These are phyloP conservation scores for Diaporthe sp. DNA, from an alignment of 2,329 filamentous ascomycete species.

Conservation along the genomic window DNA sequence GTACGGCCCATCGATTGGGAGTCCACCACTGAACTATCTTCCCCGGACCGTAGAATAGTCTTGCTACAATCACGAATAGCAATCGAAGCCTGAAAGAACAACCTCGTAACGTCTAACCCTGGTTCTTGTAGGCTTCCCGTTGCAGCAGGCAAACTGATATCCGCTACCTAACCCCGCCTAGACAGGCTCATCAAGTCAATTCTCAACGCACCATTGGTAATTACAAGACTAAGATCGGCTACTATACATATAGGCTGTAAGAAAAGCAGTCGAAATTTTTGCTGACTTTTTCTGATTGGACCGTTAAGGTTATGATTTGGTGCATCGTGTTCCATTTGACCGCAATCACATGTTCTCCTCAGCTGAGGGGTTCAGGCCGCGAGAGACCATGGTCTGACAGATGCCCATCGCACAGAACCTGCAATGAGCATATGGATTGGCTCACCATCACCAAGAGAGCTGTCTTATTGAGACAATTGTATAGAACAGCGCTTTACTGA, in stretches of 20 bases:
- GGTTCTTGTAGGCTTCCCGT: not conserved
- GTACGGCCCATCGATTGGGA: not conserved
- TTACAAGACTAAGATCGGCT: not conserved
- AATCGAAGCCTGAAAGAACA: not conserved
- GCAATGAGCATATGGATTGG: too few species aligned
- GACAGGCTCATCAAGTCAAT: not conserved
- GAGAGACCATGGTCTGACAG: too few species aligned
- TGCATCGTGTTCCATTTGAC: not conserved
- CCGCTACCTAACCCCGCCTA: not conserved
- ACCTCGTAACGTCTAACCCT: too few species aligned
- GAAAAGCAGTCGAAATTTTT: not conserved
- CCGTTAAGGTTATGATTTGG: not conserved
- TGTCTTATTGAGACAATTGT: not conserved
- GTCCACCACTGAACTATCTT: too few species aligned
- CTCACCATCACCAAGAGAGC: fast-evolving
- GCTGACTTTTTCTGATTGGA: not conserved
- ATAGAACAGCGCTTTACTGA: too few species aligned
- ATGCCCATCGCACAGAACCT: too few species aligned
- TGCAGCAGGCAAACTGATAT: not conserved
- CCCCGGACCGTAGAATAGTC: not conserved
- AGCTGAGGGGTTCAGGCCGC: not conserved
- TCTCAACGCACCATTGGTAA: not conserved
- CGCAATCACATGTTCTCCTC: constrained; percentile 7
- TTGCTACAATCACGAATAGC: too few species aligned
- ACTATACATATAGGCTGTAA: not conserved